Conservation (phyloP, 352 stramenopile species). For the Phytophthora cactorum region DNA sequence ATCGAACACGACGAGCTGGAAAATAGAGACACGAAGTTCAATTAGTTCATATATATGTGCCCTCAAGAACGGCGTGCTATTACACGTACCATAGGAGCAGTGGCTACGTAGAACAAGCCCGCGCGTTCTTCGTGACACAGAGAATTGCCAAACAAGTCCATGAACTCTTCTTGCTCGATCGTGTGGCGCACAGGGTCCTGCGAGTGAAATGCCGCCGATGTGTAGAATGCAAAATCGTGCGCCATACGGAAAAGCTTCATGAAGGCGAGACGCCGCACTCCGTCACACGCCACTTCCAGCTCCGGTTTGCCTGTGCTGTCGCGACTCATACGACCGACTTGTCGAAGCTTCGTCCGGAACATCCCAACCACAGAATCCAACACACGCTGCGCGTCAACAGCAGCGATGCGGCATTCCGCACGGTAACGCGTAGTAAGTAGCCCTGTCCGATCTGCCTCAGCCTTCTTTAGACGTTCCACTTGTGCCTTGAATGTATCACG, state of each 20-base stretch:
- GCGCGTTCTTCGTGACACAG: constrained; percentile 76
- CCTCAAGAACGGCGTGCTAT: neutral
- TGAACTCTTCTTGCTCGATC: constrained; percentile 56
- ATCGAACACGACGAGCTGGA: constrained; percentile 72
- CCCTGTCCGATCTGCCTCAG: constrained; percentile 53
- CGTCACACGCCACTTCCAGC: constrained; percentile 58
- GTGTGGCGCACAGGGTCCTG: constrained; percentile 45
- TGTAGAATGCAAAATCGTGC: constrained; percentile 62
- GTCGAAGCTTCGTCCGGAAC: constrained; percentile 56
- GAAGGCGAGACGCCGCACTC: constrained; percentile 67
- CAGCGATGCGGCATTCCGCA: constrained; percentile 64
- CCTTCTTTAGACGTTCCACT: constrained; percentile 55
- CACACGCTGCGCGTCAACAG: constrained; percentile 54
- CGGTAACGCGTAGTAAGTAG: constrained; percentile 55
- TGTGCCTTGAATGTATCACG: constrained; percentile 48
- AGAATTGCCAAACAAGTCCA: constrained; percentile 70
- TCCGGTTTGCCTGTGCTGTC: constrained; percentile 16
- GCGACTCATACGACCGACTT: constrained; percentile 37
- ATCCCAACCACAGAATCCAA: constrained; percentile 53
- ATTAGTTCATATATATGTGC: neutral
- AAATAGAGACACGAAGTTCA: constrained; percentile 9
- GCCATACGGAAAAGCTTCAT: constrained; percentile 63
- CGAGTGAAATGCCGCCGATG: constrained; percentile 57
- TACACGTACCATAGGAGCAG: constrained; percentile 64
- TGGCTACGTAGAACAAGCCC: constrained; percentile 66